Percentiles rank a stretch among this genome's conserved stretches.
These are phyloP conservation scores for Lachnellula arida DNA, from an alignment of 2,329 filamentous ascomycete species.

Conservation along the genomic window DNA sequence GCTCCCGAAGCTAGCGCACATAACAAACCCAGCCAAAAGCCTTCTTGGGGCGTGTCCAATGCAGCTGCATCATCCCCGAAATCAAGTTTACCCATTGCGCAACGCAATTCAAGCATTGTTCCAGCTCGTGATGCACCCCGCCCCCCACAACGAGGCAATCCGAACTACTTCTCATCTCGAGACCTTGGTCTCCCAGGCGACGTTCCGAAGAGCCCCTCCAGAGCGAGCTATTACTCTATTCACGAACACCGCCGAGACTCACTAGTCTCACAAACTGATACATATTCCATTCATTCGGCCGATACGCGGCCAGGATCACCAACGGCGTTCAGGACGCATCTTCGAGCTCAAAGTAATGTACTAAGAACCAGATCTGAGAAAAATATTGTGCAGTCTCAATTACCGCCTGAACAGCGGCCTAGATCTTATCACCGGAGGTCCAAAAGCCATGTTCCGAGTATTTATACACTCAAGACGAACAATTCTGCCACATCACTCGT, in stretches of 20 bases:
- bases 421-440: conserved; percentile 30
- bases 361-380: conserved; percentile 34
- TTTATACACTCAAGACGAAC: conserved; percentile 56
- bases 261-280: conserved; percentile 51
- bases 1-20: conserved; percentile 9
- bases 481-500: conserved; percentile 29
- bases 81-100: conserved; percentile 30
- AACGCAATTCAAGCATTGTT: conserved; percentile 31
- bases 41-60: conserved; percentile 23
- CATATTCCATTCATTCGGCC: conserved; percentile 47
- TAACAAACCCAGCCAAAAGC: conserved; percentile 26
- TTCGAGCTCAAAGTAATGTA: conserved; percentile 29
- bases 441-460: conserved; percentile 39
- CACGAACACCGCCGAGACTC: conserved; percentile 50
- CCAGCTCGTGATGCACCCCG: conserved; percentile 34
- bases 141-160: conserved; percentile 35
- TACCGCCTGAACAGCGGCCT: conserved; percentile 10
- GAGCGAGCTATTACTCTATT: conserved; percentile 46
- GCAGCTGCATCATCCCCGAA: conserved; percentile 22
- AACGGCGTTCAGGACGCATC: conserved; percentile 29
- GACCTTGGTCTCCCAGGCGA: conserved; percentile 31
- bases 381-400: conserved; percentile 24
- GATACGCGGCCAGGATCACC: conserved; percentile 45
- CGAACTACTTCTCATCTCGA: conserved; percentile 37
- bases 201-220: conserved; percentile 38